Conservation (phyloP, 352 stramenopile species). For the Phytopythium montanum region DNA sequence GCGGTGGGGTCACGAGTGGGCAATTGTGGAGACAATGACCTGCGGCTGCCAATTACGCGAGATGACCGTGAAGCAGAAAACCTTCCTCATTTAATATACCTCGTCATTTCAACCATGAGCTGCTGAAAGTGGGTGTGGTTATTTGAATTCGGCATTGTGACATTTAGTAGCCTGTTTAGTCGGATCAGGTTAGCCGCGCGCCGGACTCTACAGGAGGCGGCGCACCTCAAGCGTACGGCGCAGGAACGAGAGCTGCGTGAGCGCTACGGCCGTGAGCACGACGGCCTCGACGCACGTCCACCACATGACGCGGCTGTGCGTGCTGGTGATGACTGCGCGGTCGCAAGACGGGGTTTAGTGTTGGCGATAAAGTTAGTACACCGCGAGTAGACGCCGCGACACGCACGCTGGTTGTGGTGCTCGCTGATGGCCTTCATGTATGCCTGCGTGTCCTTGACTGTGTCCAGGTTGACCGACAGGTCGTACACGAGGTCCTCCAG, state of each 20-base stretch:
- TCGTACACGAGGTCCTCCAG: slow-evolving; percentile 87
- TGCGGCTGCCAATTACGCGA: not conserved
- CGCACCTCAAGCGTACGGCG: slow-evolving; percentile 81
- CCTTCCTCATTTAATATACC: too few species aligned
- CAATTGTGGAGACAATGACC: not conserved
- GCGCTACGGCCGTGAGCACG: slow-evolving; percentile 57
- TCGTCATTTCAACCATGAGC: too few species aligned
- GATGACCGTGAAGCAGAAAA: too few species aligned
- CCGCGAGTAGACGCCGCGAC: not conserved
- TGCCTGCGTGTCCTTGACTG: slow-evolving; percentile 82
- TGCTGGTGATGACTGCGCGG: slow-evolving; percentile 73
- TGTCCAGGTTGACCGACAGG: slow-evolving; percentile 80
- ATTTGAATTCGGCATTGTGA: not conserved
- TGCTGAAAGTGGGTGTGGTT: too few species aligned
- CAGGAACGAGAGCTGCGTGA: slow-evolving; percentile 85
- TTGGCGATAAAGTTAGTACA: not conserved
- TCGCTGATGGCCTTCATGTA: slow-evolving; percentile 88
- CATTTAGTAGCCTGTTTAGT: not conserved
- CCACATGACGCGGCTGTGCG: slow-evolving; percentile 78
- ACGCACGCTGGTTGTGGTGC: slow-evolving; percentile 67
- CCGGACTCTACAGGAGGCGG: slow-evolving; percentile 48
- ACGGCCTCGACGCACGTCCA: slow-evolving; percentile 79
- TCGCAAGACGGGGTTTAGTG: not conserved
- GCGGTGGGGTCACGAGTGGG: not conserved
- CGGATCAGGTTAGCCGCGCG: too few species aligned